phyloP scores from a whole-genome alignment of 2,329 filamentous ascomycete species.

The Aspergillus versicolor region DNA sequence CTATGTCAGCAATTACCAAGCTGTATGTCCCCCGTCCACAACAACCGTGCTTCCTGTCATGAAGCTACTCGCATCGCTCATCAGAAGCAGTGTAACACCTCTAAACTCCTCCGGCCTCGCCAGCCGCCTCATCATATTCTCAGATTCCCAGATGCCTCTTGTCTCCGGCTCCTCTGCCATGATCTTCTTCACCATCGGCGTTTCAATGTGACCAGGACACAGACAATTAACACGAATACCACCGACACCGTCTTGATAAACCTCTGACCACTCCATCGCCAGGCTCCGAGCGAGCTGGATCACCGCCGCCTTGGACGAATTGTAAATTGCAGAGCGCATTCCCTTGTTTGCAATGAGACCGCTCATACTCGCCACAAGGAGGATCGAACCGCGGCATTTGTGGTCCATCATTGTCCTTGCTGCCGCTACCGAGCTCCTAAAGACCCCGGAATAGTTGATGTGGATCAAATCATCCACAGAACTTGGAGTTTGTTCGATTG shows the following conservation, averaged over 20 bases:
- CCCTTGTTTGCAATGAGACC: conserved; percentile 52
- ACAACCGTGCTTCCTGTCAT: conserved; percentile 69
- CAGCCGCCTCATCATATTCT: conserved; percentile 54
- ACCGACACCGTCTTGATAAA: conserved; percentile 31
- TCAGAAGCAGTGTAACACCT: conserved; percentile 65
- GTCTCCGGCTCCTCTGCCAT: conserved; percentile 72
- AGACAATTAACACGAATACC: conserved; percentile 56
- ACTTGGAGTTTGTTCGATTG: conserved; percentile 41
- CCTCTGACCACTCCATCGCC: conserved; percentile 50
- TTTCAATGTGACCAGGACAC: conserved; percentile 55
- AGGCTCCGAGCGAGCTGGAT: conserved; percentile 53
- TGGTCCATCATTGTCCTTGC: conserved; percentile 50
- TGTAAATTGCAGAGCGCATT: conserved; percentile 48
- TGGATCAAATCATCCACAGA: conserved; percentile 45
- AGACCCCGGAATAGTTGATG: conserved; percentile 52
- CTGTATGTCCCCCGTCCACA: conserved; percentile 68
- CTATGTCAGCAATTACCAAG: conserved; percentile 31
- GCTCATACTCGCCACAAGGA: conserved; percentile 53
- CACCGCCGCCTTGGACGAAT: conserved; percentile 55
- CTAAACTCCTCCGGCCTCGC: conserved; percentile 59
- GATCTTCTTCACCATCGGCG: conserved; percentile 76
- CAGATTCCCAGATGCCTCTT: conserved; percentile 41
- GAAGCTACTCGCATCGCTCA: conserved; percentile 67
- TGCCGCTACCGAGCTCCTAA: conserved; percentile 47
- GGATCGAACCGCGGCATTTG: conserved; percentile 50